These are phyloP conservation scores for Fusarium multiceps DNA, from an alignment of 2,329 filamentous ascomycete species.

Conservation along the genomic window DNA sequence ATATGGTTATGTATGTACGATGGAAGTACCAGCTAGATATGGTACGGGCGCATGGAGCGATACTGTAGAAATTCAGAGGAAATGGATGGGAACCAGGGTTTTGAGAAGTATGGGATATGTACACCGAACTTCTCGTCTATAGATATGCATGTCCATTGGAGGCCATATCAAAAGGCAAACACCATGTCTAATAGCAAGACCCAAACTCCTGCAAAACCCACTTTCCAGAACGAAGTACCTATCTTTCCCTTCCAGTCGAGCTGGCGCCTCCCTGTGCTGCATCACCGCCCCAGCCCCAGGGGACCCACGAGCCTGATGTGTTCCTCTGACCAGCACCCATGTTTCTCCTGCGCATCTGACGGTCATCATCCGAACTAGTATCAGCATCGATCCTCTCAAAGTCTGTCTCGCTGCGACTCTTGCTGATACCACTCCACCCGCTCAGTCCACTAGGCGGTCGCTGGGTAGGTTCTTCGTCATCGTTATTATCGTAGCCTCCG, in stretches of 20 bases:
- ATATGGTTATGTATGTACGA: constrained; percentile 13
- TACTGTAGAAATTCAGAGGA: constrained; percentile 4
- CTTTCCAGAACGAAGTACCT: constrained; percentile 39
- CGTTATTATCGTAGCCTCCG: constrained; percentile 45
- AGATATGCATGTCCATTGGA: constrained; percentile 19
- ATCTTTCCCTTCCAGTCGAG: constrained; percentile 54
- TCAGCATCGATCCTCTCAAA: constrained; percentile 90
- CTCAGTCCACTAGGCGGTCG: constrained; percentile 62
- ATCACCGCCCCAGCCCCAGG: constrained; percentile 59
- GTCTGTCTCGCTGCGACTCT: constrained; percentile 86
- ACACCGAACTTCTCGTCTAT: constrained; percentile 21
- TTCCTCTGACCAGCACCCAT: constrained; percentile 38
- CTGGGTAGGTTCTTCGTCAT: constrained; percentile 51
- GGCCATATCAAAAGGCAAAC: constrained; percentile 27
- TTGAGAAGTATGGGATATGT: constrained; percentile 8
- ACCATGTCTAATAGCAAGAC: constrained; percentile 33
- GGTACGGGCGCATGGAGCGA: constrained; percentile 26
- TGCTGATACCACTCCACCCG: constrained; percentile 70
- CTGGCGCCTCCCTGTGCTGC: constrained; percentile 42
- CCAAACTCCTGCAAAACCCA: constrained; percentile 47
- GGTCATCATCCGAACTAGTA: constrained; percentile 68
- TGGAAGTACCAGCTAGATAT: constrained; percentile 7
- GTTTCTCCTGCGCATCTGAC: constrained; percentile 50
- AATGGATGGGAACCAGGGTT: constrained; percentile 2
- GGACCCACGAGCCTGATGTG: constrained; percentile 59